phyloP scores from a whole-genome alignment of 2,329 filamentous ascomycete genomes.

The Capronia americana region DNA sequence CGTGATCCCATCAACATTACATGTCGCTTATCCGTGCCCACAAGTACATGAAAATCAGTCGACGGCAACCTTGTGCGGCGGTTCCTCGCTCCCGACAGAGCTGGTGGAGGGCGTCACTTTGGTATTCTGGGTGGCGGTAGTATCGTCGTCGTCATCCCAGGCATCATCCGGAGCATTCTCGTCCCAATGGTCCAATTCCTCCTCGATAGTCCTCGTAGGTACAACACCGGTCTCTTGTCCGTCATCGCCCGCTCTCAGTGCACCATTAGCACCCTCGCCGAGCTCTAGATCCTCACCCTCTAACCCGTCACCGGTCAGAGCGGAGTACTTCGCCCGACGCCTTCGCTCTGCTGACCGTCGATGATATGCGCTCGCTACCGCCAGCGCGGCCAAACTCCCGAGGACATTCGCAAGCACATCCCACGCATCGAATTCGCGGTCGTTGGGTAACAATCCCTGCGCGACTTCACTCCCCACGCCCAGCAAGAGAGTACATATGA shows the following conservation, averaged over 20 bases:
- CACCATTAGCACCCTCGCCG: slow-evolving; percentile 45
- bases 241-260: slow-evolving; percentile 11
- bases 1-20: slow-evolving; percentile 2
- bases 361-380: slow-evolving; percentile 88
- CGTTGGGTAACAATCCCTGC: slow-evolving; percentile 71
- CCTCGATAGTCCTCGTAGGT: slow-evolving; percentile 63
- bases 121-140: slow-evolving; percentile 40
- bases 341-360: slow-evolving; percentile 92
- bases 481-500: slow-evolving; percentile 73
- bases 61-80: slow-evolving; percentile 37
- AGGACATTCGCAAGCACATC: slow-evolving; percentile 88
- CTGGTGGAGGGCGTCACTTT: slow-evolving; percentile 41
- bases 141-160: slow-evolving; percentile 66
- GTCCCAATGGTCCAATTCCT: slow-evolving; percentile 92
- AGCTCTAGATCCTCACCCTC: slow-evolving; percentile 74
- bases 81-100: slow-evolving; percentile 39
- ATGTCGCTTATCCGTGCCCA: background rate
- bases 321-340: slow-evolving; percentile 74
- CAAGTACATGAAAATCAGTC: slow-evolving; percentile 25
- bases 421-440: slow-evolving; percentile 74
- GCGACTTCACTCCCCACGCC: slow-evolving; percentile 65
- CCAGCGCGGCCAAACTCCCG: slow-evolving; percentile 75
- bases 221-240: slow-evolving; percentile 41
- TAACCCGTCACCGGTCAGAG: slow-evolving; percentile 61
- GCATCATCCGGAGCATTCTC: slow-evolving; percentile 73